Evolutionary conservation across 2,329 filamentous ascomycete species (phyloP), one percentile per base, ranked within the genome.

Genomic region (Penicillium frequentans): DNA sequence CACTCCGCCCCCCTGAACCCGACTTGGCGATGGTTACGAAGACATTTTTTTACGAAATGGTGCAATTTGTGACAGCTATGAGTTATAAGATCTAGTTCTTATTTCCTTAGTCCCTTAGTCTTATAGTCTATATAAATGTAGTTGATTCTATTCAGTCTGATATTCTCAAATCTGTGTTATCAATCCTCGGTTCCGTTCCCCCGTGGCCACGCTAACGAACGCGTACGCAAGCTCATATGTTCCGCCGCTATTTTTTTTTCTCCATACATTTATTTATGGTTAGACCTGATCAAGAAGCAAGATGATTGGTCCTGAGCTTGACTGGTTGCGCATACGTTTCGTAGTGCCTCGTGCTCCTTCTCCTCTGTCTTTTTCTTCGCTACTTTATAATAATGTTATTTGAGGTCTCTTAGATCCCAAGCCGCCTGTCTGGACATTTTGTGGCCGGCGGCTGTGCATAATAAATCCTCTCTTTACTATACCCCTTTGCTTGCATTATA

Each of bases 171-270:
- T 33, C 14, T 16, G 13, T 2, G 5, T 33, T 33, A 33, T 33
- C 31, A 33, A 33, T 14, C 14, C 31, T 23, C 19, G 19, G 39
- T 6, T 42, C 39, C 8, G 19, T 13, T 42, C 10, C 19, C 11
- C 39, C 19, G 39, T 16, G 14, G 14, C 23, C 13, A 46, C 46
- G 46, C 46, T 48, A 48, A 48, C 14, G 29, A 33, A 49, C 33
- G 48, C 48, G 48, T 50, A 50, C 48, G 48, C 48, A 50, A 50
- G 48, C 48, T 37, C 26, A 14, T 37, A 49, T 33, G 48, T 21
- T 35, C 47, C 31, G 29, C 29, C 10, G 11, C 10, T n/a, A 10
- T 14, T 23, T 21, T 31, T 33, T 33, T 24, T 49, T 49, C 21
- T 37, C 19, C 47, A 35, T 24, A 33, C 31, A 49, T 10, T 33